These are phyloP conservation scores for Starmerella khaoyaiensis DNA, from an alignment of 805 yeast genomes.

Conservation along the genomic window DNA sequence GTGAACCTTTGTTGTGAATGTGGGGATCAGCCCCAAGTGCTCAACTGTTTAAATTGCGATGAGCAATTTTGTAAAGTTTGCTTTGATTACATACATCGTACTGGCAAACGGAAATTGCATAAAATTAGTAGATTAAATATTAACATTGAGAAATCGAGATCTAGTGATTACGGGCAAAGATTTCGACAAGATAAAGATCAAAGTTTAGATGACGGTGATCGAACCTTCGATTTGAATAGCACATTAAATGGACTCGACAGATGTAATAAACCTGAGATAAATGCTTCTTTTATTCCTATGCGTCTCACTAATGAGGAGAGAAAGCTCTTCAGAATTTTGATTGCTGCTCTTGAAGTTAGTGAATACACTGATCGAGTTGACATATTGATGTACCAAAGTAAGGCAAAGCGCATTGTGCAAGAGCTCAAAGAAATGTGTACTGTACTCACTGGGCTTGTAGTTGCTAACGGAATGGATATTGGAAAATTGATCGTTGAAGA, in stretches of 20 bases:
- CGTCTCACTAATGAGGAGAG: conserved; percentile 58
- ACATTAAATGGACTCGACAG: conserved; percentile 16
- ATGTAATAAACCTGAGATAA: conserved; percentile 32
- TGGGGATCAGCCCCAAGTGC: conserved; percentile 55
- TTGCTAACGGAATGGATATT: conserved; percentile 58
- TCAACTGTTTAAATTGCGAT: conserved; percentile 48
- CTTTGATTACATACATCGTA: conserved; percentile 52
- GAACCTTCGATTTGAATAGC: conserved; percentile 1
- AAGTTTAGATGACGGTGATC: neutral
- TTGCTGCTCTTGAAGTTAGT: conserved; percentile 65
- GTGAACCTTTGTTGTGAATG: conserved; percentile 50
- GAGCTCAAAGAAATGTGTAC: conserved; percentile 69
- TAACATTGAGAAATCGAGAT: no score
- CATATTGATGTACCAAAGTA: conserved; percentile 50
- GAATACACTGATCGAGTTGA: conserved; percentile 74
- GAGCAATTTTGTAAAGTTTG: conserved; percentile 62
- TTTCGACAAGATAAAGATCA: no score
- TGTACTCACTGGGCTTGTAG: conserved; percentile 62
- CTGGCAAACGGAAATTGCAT: conserved; percentile 35
- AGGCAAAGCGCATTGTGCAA: conserved; percentile 55
- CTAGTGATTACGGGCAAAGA: no score
- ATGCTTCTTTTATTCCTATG: conserved; percentile 46
- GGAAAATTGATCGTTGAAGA: conserved; percentile 50
- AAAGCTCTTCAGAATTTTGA: conserved; percentile 49
- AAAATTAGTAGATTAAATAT: no score